Evolutionary conservation across 306 rosid species (phyloP).

Genomic region (Fragaria iinumae): DNA sequence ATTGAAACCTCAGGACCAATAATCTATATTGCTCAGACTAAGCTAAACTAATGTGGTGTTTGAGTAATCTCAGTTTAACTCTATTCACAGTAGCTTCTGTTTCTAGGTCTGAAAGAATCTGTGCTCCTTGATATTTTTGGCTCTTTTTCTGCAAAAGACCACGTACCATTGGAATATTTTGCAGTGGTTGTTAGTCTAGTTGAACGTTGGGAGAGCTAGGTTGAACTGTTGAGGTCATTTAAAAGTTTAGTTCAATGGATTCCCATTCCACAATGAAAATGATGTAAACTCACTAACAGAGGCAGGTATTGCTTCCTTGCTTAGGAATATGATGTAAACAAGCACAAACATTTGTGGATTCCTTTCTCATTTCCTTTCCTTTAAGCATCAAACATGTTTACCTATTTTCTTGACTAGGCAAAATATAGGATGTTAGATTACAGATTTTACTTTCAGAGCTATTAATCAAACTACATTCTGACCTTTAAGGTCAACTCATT

Average conservation of each 20-base stretch:
- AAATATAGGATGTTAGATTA: neutral
- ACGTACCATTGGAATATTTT: neutral
- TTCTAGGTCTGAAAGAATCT: constrained; percentile 4
- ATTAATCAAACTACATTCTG: neutral
- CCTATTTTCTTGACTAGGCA: neutral
- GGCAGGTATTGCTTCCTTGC: neutral
- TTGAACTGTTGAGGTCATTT: neutral
- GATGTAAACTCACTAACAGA: neutral
- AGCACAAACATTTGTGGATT: neutral
- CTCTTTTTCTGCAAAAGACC: neutral
- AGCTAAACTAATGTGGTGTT: neutral
- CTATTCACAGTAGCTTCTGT: neutral
- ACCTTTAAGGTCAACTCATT: neutral
- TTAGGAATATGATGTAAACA: neutral
- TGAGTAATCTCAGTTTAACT: neutral
- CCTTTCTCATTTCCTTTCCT: neutral
- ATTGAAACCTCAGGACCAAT: constrained; percentile 1
- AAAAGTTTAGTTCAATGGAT: constrained; percentile 4
- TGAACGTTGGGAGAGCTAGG: neutral
- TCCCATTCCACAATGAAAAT: neutral
- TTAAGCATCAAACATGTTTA: neutral
- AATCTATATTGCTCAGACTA: neutral
- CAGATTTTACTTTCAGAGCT: neutral
- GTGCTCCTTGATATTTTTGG: neutral
- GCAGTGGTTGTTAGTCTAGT: neutral